Base-by-base conservation (phyloP, 2,329 filamentous ascomycete genomes). In the Claviceps purpurea region DNA sequence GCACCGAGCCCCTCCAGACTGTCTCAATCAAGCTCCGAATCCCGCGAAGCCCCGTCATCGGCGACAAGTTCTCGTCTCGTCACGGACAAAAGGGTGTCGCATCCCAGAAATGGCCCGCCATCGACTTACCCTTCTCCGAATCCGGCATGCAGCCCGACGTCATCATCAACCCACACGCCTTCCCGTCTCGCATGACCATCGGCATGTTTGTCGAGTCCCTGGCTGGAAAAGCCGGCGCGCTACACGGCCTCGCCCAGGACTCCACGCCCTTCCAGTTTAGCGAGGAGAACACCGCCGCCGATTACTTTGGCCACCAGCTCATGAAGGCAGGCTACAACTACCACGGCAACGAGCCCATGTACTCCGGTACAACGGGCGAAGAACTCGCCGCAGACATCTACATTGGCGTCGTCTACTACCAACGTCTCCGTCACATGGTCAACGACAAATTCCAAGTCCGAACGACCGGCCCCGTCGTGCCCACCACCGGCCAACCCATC, bases 371-470 rank as follows among this genome's bases (percentile, higher is more conserved):
- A 66, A 98, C 93, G 0, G 93, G 93, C 56, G 83, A 95, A 66
- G 91, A 97, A 68, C 83, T 98, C 42, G 83, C 84, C 20, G 91
- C 89, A 6, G 93, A 98, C 65, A 97, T 98, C 63, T 98, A 95
- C 72, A 81, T 97, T 54, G 93, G 93, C 47, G 84, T 96, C 11
- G 93, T 98, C 55, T 97, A 97, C 76, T 98, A 98, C 76, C 93
- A 98, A 71, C 84, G 93, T 68, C 78, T 98, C 55, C 79, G 93
- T 67, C 93, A 98, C 83, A 98, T 98, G 93, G 93, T 98, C 52
- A 97, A 96, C 78, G 93, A 98, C 71, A 98, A 98, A 71, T 98
- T 87, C 76, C 93, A 98, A 69, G 93, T 97, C 52, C 84, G 93
- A 69, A 97, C 93, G 2, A 97, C 93, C 0, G 93, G 93, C 52